These are phyloP conservation scores for Rubroboletus satanas DNA, from an alignment of 768 basidiomycete species.

Conservation along the genomic window DNA sequence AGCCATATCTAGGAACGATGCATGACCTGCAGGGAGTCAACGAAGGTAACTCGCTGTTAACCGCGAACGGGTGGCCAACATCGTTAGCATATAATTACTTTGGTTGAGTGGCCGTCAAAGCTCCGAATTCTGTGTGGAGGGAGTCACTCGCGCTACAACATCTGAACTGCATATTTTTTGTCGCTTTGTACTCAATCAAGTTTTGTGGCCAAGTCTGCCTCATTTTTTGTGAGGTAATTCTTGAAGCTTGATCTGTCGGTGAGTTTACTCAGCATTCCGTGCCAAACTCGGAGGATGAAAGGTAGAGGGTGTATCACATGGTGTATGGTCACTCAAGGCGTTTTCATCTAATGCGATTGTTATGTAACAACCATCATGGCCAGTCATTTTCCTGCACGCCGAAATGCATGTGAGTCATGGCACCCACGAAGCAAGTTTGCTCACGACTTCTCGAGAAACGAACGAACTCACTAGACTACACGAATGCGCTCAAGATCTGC, in stretches of 20 bases:
- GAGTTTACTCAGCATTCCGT: not conserved
- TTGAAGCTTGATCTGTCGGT: not conserved
- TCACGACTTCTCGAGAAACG: not conserved
- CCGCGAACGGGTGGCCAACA: conserved; percentile 43
- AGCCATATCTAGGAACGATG: conserved; percentile 45
- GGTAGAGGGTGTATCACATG: no score
- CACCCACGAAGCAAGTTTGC: not conserved
- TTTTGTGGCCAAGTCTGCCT: no score
- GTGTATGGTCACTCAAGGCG: not conserved
- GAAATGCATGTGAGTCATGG: not conserved
- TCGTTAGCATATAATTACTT: conserved; percentile 55
- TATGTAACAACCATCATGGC: not conserved
- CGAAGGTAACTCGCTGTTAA: conserved; percentile 50
- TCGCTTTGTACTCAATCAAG: conserved; percentile 10
- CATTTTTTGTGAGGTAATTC: no score
- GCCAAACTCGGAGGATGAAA: not conserved
- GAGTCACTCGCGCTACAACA: not conserved
- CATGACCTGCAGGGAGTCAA: conserved; percentile 55
- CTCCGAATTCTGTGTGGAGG: not conserved
- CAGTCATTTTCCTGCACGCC: not conserved
- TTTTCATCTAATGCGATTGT: not conserved
- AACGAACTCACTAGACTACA: not conserved
- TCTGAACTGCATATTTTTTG: not conserved
- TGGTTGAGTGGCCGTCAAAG: conserved; percentile 16
- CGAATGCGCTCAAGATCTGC: not conserved